A percentile compares a stretch with the other conserved stretches of the same genome.
These are phyloP conservation scores for Penicillium crustosum DNA, from an alignment of 2,329 filamentous ascomycete genomes.

Conservation along the genomic window DNA sequence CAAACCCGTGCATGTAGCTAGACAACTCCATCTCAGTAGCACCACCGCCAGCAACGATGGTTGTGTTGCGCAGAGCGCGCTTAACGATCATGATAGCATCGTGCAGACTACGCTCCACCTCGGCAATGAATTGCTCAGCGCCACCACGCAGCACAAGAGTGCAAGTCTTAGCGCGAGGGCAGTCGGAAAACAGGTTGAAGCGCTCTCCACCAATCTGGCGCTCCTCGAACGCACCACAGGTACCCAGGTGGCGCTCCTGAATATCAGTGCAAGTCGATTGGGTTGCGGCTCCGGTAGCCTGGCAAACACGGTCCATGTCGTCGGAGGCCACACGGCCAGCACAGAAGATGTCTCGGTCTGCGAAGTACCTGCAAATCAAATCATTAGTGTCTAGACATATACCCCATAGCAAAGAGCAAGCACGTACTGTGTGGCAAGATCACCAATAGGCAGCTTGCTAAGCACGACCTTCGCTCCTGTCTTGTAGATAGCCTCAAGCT, in stretches of 20 bases:
- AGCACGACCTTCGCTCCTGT: conserved; percentile 97
- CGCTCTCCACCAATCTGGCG: conserved; percentile 95
- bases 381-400: background rate
- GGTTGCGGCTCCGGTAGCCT: conserved; percentile 86
- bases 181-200: conserved; percentile 98
- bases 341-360: conserved; percentile 97
- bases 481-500: conserved; percentile 90
- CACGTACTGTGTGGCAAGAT: conserved; percentile 82
- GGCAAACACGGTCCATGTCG: conserved; percentile 93
- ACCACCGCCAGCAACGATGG: conserved; percentile 92
- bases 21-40: conserved; percentile 96
- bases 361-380: conserved; percentile 65
- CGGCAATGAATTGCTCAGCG: conserved; percentile 98
- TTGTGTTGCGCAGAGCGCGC: conserved; percentile 91
- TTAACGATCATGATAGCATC: conserved; percentile 99
- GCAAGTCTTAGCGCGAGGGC: conserved; percentile 93
- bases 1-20: conserved; percentile 86
- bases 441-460: conserved; percentile 94
- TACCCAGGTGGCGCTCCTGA: conserved; percentile 80
- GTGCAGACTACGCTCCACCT: conserved; percentile 95
- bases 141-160: conserved; percentile 92
- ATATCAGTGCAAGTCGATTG: conserved; percentile 98
- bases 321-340: conserved; percentile 87
- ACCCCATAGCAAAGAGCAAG: background rate
- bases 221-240: conserved; percentile 88